A percentile compares a stretch with the other conserved stretches of the same genome.
phyloP scores from a whole-genome alignment of 768 basidiomycete species.

The Suillus weaverae region DNA sequence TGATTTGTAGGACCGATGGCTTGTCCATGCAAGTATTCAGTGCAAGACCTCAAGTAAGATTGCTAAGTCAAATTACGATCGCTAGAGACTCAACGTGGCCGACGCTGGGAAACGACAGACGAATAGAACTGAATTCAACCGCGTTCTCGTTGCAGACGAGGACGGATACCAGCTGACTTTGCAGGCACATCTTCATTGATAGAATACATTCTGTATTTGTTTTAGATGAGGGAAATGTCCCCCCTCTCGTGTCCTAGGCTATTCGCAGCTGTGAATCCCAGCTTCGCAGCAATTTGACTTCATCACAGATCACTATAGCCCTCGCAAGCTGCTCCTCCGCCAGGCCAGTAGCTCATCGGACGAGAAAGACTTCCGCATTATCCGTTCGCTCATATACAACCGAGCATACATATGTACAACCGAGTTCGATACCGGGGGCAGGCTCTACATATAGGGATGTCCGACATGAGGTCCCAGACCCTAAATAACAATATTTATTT shows the following conservation, averaged over 20 bases:
- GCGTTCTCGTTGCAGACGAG: not conserved
- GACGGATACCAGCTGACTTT: conserved; percentile 41
- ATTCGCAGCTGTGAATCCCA: conserved; percentile 48
- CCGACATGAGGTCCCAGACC: not conserved
- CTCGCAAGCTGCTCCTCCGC: conserved; percentile 62
- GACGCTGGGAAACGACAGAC: not conserved
- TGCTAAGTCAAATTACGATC: too few species aligned
- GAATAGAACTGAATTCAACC: not conserved
- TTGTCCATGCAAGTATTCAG: not conserved
- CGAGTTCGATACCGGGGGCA: not conserved
- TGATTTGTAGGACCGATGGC: not conserved
- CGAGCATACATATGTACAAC: not conserved
- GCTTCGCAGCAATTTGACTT: conserved; percentile 37
- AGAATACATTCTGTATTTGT: conserved; percentile 45
- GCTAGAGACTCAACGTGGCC: too few species aligned
- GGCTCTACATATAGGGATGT: not conserved
- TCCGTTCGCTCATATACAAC: not conserved
- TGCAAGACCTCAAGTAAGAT: not conserved
- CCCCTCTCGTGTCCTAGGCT: conserved; percentile 49
- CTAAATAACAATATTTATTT: not conserved
- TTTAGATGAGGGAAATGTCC: conserved; percentile 30
- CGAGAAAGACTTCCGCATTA: conserved; percentile 52
- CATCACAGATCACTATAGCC: conserved; percentile 63
- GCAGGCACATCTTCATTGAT: conserved; percentile 52
- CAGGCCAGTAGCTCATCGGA: conserved; percentile 41